Evolutionary conservation across 768 basidiomycete species (phyloP).

Genomic region (Suillus subluteus): DNA sequence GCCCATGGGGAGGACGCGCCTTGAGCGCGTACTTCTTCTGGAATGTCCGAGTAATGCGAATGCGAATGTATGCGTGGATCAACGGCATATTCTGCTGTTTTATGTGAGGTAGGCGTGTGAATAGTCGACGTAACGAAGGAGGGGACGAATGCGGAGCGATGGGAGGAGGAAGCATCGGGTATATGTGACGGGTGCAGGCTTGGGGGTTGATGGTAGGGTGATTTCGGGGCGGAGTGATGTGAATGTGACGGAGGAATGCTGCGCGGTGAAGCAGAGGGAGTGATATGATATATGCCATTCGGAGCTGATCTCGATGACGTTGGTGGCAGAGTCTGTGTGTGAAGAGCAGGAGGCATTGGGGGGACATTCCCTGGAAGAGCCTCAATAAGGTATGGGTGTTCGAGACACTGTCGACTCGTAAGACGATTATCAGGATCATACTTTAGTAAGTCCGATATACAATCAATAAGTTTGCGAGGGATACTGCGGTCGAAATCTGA

Average conservation of each 20-base stretch:
- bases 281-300: slow-evolving; percentile 41
- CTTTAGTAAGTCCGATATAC: slow-evolving; percentile 88
- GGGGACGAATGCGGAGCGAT: slow-evolving; percentile 57
- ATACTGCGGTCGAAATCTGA: slow-evolving; percentile 78
- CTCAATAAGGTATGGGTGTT: slow-evolving; percentile 88
- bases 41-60: slow-evolving; percentile 34
- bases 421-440: slow-evolving; percentile 90
- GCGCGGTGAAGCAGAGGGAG: slow-evolving; percentile 46
- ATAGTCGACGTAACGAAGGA: slow-evolving; percentile 36
- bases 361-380: slow-evolving; percentile 69
- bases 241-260: slow-evolving; percentile 54
- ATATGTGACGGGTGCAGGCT: slow-evolving; percentile 44
- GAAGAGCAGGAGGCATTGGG: slow-evolving; percentile 59
- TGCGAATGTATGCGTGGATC: slow-evolving; percentile 39
- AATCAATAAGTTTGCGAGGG: slow-evolving; percentile 83
- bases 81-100: slow-evolving; percentile 39
- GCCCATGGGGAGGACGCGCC: slow-evolving; percentile 26
- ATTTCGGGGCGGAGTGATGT: slow-evolving; percentile 43
- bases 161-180: slow-evolving; percentile 53
- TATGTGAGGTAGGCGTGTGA: slow-evolving; percentile 34
- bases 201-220: slow-evolving; percentile 42
- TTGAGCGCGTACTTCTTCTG: slow-evolving; percentile 33
- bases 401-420: slow-evolving; percentile 84
- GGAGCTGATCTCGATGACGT: slow-evolving; percentile 40
- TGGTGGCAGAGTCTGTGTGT: slow-evolving; percentile 42